phyloP scores from a whole-genome alignment of 495 filamentous ascomycete species.

The Penicillium odoratum region DNA sequence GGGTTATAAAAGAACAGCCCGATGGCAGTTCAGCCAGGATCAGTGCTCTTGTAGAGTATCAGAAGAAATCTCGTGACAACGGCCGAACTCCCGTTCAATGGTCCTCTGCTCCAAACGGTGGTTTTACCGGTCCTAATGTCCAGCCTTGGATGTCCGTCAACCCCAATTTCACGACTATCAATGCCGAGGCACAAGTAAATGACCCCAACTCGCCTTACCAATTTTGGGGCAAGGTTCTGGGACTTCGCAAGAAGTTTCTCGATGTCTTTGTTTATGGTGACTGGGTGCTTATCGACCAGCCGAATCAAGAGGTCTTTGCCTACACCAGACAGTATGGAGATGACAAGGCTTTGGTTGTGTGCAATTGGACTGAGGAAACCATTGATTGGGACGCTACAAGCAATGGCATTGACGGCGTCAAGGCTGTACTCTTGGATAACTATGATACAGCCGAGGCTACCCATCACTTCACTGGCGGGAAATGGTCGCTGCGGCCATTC shows the following conservation, averaged over 20 bases:
- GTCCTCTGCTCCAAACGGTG: conserved; percentile 47
- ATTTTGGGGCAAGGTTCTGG: conserved; percentile 54
- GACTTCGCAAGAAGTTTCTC: conserved; percentile 53
- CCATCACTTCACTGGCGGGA: conserved; percentile 27
- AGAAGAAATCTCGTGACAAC: conserved; percentile 56
- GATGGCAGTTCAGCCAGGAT: conserved; percentile 34
- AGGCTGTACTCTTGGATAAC: conserved; percentile 44
- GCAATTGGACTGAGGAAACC: conserved; percentile 49
- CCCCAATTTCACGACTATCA: conserved; percentile 49
- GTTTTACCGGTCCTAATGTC: conserved; percentile 50
- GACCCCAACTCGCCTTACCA: conserved; percentile 48
- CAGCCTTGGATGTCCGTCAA: conserved; percentile 66
- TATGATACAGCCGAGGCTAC: conserved; percentile 31
- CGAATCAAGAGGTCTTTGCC: conserved; percentile 48
- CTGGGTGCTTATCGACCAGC: conserved; percentile 51
- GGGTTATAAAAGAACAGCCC: conserved; percentile 36
- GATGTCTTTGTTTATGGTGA: conserved; percentile 63
- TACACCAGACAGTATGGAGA: conserved; percentile 45
- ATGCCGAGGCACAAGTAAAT: conserved; percentile 49
- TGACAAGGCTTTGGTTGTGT: conserved; percentile 48
- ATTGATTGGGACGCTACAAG: conserved; percentile 42
- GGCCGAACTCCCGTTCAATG: conserved; percentile 58
- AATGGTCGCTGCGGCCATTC: conserved; percentile 41
- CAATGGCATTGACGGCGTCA: conserved; percentile 32
- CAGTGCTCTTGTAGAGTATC: conserved; percentile 41